Evolutionary conservation across 2,329 filamentous ascomycete species (phyloP), one percentile per base, ranked within the genome.

Genomic region (Juglanconis oblonga): DNA sequence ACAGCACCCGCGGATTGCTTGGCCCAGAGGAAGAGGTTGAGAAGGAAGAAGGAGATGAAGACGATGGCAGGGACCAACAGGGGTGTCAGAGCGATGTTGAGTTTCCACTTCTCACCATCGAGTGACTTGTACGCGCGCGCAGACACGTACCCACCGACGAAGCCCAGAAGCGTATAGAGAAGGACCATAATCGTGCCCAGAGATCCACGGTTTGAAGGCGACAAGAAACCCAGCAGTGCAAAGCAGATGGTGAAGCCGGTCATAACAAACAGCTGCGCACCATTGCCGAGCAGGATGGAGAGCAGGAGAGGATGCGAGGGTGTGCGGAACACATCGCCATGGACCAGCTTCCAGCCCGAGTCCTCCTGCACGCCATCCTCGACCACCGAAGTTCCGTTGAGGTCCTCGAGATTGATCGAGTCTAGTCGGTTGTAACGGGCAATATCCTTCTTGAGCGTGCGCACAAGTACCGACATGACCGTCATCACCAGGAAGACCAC

Each of bases 351-450:
- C 95, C 95, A 99, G 63, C 95, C 95, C 9, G 93, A 97, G 74
- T 99, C 95, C 71, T 99, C 95, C 73, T 97, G 93, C 1, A 98
- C 91, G 38, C 93, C 94, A 69, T 98, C 94, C 66, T 97, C 94
- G 5, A 92, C 80, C 9, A 83, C 87, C 44, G 87, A 89, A 3
- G 88, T 91, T 45, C 90, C 91, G 45, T 89, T 89, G 40, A 98
- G 81, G 71, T 98, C 94, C 62, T 97, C 94, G 38, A 98, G 81
- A 67, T 89, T 91, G 75, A 97, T 91, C 71, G 91, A 87, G 69
- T 99, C 94, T 44, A 99, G 82, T 38, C 94, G 87, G 77, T 99
- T 99, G 80, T 99, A 99, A 58, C 95, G 85, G 35, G 92, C 92
- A 74, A 99, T 97, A 71, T 99, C 95, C 80, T 96, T 97, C 75